These are phyloP conservation scores for Fusarium temperatum DNA, from an alignment of 2,329 filamentous ascomycete species.

Conservation along the genomic window DNA sequence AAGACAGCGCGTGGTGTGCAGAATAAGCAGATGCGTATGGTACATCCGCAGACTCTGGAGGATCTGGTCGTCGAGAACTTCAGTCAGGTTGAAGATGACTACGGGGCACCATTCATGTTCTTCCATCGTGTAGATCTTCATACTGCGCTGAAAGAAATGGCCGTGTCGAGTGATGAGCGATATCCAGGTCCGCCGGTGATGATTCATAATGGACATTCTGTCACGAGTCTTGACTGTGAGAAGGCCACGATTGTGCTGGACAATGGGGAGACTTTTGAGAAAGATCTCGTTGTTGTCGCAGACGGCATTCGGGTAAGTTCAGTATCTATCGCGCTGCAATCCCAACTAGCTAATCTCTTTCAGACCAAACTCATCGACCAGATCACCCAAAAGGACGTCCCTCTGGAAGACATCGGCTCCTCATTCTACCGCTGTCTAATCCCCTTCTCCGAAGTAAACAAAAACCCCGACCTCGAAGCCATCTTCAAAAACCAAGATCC, in stretches of 20 bases:
- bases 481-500: not conserved
- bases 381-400: accelerated
- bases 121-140: not conserved
- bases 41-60: not conserved
- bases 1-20: not conserved
- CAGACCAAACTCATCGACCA: not conserved
- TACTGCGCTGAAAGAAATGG: not conserved
- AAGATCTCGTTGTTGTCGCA: not conserved
- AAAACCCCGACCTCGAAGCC: not conserved
- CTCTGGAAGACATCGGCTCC: not conserved
- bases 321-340: not conserved
- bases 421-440: slow-evolving; percentile 12
- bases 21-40: slow-evolving; percentile 4
- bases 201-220: not conserved
- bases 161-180: not conserved
- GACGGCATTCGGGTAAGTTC: not conserved
- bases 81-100: not conserved
- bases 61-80: not conserved
- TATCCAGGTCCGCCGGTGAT: not conserved
- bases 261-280: not conserved
- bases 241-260: accelerated
- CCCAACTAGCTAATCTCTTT: accelerated
- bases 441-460: not conserved
- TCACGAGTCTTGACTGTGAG: not conserved
- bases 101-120: not conserved